Percentiles rank a stretch among this genome's conserved stretches.
Conservation (phyloP, 2,329 filamentous ascomycete species). For the Cercospora sesami region DNA sequence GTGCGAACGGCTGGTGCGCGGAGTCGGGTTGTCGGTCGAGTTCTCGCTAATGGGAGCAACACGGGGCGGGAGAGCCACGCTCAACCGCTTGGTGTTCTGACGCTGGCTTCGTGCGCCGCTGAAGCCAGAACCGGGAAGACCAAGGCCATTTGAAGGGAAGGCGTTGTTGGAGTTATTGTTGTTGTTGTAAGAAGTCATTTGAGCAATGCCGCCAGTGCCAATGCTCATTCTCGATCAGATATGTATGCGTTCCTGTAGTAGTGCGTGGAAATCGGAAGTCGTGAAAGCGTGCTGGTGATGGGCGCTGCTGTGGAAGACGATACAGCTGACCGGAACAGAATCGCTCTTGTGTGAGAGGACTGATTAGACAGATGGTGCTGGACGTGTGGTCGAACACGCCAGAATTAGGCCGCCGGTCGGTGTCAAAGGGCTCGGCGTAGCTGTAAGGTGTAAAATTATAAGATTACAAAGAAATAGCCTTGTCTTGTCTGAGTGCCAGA, state of each 20-base stretch:
- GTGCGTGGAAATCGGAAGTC: constrained; percentile 25
- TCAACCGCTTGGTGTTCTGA: constrained; percentile 79
- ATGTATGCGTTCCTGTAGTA: constrained; percentile 21
- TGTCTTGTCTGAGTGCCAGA: constrained; percentile 21
- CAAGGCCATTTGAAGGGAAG: constrained; percentile 69
- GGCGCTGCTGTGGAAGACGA: background rate
- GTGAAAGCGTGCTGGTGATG: constrained; percentile 26
- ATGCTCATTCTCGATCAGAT: constrained; percentile 53
- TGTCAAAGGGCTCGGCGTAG: constrained; percentile 31
- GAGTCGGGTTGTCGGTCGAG: constrained; percentile 72
- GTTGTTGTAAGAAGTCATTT: constrained; percentile 81
- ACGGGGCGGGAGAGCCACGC: constrained; percentile 71
- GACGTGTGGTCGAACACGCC: constrained; percentile 20
- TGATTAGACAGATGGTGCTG: constrained; percentile 26
- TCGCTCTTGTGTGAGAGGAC: constrained; percentile 24
- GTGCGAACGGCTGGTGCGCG: constrained; percentile 91
- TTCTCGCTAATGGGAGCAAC: constrained; percentile 66
- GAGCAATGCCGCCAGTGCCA: constrained; percentile 99
- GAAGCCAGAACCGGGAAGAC: constrained; percentile 75
- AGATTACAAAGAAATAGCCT: constrained; percentile 37
- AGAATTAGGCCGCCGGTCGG: constrained; percentile 36
- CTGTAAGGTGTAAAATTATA: constrained; percentile 35
- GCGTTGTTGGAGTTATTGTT: constrained; percentile 29
- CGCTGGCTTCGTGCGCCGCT: constrained; percentile 77
- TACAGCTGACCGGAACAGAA: constrained; percentile 15